Evolutionary conservation across 2,329 filamentous ascomycete species (phyloP), one percentile per base, ranked within the genome.

Genomic region (Ophidiomyces ophidiicola): DNA sequence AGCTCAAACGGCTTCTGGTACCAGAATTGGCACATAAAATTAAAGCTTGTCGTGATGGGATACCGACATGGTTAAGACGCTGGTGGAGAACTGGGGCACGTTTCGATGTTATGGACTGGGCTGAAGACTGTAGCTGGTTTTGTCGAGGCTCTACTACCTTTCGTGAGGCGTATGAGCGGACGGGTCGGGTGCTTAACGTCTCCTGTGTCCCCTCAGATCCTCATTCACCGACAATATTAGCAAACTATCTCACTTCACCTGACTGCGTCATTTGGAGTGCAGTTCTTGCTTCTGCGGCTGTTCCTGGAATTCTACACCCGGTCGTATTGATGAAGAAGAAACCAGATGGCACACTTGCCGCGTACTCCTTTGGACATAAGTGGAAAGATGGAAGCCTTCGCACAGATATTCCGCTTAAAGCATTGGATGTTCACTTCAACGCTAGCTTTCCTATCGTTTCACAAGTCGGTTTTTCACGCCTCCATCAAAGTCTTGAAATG

Each of bases 261-360:
- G 86, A 98, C 63, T 98, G 90, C 55, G 90, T 98, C 28, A 92
- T 98, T 46, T 98, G 92, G 90, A 94, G 86, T 7, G 88, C 90
- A 1, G 86, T 96, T 2, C 66, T 98, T 31, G 90, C 90, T 1
- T 94, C 87, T 4, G 90, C 90, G 3, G 90, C 90, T 3, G 90
- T 98, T 0, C 90, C 90, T 0, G 90, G 90, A 1, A 96, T 98
- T 42, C 67, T 96, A 24, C 96, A 96, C 54, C 90, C 90, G 0
- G 88, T 98, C 1, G 75, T 98, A 5, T 83, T 84, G 68, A 87
- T 94, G 79, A 78, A 77, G 69, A 94, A 93, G 64, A 82, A 73
- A 38, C 69, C 71, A 12, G 74, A 86, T 44, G 87, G 86, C 1
- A 77, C 69, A 2, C 68, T 98, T 3, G 76, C 77, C 0, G 90